Evolutionary conservation across 2,329 filamentous ascomycete species (phyloP).

Genomic region (Monosporascus cannonballus): DNA sequence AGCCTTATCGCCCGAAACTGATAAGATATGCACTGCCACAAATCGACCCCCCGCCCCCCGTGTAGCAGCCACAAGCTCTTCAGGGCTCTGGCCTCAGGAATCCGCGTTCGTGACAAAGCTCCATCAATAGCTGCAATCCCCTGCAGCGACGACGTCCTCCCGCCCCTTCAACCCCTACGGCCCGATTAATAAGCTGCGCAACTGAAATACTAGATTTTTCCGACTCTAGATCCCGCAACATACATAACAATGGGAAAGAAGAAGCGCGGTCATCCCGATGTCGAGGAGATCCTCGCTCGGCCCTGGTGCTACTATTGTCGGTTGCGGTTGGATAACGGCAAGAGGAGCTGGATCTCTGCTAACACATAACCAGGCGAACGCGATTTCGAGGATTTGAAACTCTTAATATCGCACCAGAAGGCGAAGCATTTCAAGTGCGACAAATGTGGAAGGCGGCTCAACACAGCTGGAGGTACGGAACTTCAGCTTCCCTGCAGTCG

Average conservation of each 20-base stretch:
- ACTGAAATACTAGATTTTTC: not conserved
- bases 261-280: slow-evolving; percentile 76
- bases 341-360: slow-evolving; percentile 14
- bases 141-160: not conserved
- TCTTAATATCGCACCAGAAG: slow-evolving; percentile 94
- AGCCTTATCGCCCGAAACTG: not conserved
- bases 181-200: not conserved
- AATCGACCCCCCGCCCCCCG: too few relatives aligned
- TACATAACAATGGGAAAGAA: slow-evolving; percentile 70
- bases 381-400: slow-evolving; percentile 95
- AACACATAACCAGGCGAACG: slow-evolving; percentile 58
- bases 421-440: slow-evolving; percentile 99
- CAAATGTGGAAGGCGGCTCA: slow-evolving; percentile 77
- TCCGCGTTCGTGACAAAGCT: slow-evolving; percentile 1
- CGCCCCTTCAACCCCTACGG: not conserved
- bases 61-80: not conserved
- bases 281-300: slow-evolving; percentile 81
- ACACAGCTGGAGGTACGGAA: slow-evolving; percentile 81
- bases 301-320: slow-evolving; percentile 98
- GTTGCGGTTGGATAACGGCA: slow-evolving; percentile 11
- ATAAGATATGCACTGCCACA: slow-evolving; percentile 1
- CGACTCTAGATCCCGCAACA: not conserved
- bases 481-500: not conserved
- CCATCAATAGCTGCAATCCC: not conserved
- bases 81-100: not conserved